Percentiles rank a stretch among this genome's conserved stretches.
Conservation (phyloP, 805 yeast species). For the Sugiyamaella boreocaroliniensis region DNA sequence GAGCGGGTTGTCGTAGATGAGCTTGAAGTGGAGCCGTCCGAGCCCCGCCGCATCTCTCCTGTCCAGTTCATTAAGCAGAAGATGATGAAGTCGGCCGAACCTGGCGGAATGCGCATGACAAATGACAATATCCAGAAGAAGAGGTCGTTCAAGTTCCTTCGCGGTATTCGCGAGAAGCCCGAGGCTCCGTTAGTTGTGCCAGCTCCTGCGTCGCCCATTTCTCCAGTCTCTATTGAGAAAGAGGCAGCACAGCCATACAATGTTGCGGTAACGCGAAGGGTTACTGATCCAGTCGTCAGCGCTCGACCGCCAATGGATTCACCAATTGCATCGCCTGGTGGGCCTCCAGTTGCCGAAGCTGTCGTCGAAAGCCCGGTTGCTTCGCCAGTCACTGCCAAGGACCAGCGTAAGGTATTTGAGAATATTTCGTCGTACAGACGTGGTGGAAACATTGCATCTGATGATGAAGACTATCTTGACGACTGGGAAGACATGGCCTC, state of each 20-base stretch:
- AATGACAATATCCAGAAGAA: slow-evolving; percentile 8
- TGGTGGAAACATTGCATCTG: slow-evolving; percentile 17
- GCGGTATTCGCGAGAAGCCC: slow-evolving; percentile 5
- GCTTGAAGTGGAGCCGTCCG: slow-evolving; percentile 4
- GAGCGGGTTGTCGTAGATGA: slow-evolving; percentile 2
- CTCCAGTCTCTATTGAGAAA: background rate
- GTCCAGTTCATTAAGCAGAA: slow-evolving; percentile 11
- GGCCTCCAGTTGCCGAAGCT: background rate
- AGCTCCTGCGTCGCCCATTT: background rate
- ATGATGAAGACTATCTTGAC: slow-evolving; percentile 8
- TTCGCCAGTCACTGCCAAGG: background rate
- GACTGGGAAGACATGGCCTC: slow-evolving; percentile 14
- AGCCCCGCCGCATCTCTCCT: slow-evolving; percentile 6
- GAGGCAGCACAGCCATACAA: background rate
- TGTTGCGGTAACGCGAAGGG: background rate
- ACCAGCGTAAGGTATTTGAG: background rate
- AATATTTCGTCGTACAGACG: background rate
- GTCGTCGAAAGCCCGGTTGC: background rate
- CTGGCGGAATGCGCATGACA: slow-evolving; percentile 1
- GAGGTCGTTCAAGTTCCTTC: slow-evolving; percentile 13
- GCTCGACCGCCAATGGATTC: background rate
- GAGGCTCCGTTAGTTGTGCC: background rate
- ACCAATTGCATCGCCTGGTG: too few species aligned
- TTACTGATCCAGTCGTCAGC: background rate
- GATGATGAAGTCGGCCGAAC: background rate